Conservation (phyloP, 805 yeast genomes). For the Lachancea meyersii region DNA sequence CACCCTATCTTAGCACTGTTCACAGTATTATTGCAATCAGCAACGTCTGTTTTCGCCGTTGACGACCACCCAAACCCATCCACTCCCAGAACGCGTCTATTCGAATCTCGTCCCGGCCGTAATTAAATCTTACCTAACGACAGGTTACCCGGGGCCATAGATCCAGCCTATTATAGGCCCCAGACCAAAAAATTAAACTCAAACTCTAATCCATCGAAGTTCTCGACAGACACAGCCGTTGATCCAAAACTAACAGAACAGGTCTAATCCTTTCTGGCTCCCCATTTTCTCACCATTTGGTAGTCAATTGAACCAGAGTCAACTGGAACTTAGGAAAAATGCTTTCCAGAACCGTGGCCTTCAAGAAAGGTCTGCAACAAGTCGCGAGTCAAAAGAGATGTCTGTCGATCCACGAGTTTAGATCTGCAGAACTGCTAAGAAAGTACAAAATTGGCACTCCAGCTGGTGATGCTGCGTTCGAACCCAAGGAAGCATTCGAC, state of each 20-base stretch:
- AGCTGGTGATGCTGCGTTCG: constrained; percentile 81
- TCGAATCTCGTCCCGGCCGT: not conserved
- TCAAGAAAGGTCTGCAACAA: constrained; percentile 1
- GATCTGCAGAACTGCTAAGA: constrained; percentile 83
- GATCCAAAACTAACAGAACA: not conserved
- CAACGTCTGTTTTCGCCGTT: too few species aligned
- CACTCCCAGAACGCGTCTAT: too few species aligned
- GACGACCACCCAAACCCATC: too few species aligned
- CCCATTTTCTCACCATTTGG: too few species aligned
- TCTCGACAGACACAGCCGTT: not conserved
- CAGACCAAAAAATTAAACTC: not conserved
- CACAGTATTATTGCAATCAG: too few species aligned
- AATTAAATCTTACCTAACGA: not conserved
- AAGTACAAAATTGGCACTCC: constrained; percentile 88
- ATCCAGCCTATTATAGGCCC: not conserved
- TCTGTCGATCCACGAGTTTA: constrained; percentile 90
- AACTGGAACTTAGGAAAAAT: not conserved
- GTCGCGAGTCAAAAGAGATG: constrained; percentile 41
- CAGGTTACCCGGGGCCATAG: not conserved
- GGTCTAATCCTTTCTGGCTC: too few species aligned
- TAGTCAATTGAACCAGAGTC: constrained; percentile 3
- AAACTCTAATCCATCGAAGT: not conserved
- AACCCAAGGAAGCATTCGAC: constrained; percentile 80
- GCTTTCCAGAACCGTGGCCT: constrained; percentile 7
- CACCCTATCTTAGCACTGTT: too few species aligned